phyloP scores from a whole-genome alignment of 768 basidiomycete genomes.

The Panaeolus cyanescens region DNA sequence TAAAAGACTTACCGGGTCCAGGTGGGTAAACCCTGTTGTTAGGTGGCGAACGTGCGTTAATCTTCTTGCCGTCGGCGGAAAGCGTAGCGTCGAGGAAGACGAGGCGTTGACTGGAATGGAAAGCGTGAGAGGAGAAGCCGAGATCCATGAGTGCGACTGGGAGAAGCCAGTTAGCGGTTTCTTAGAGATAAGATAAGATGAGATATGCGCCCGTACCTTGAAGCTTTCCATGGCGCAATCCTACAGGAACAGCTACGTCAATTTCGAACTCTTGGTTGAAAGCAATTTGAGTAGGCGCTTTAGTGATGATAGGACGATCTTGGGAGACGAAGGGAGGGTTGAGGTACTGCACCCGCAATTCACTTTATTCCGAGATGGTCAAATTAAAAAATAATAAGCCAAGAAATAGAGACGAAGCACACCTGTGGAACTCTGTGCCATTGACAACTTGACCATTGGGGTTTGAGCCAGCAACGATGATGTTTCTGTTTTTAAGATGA shows the following conservation, averaged over 20 bases:
- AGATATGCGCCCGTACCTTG: conserved; percentile 20
- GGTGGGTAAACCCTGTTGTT: conserved; percentile 40
- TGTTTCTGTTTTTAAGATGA: conserved; percentile 18
- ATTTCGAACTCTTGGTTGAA: conserved; percentile 34
- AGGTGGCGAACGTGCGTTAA: conserved; percentile 36
- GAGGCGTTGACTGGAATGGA: conserved; percentile 39
- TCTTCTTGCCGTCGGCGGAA: conserved; percentile 29
- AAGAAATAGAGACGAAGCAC: neutral
- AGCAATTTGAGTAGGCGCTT: conserved; percentile 31
- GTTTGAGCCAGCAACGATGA: conserved; percentile 44
- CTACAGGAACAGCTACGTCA: conserved; percentile 27
- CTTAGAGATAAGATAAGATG: neutral
- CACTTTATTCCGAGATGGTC: conserved; percentile 22
- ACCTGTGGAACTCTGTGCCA: conserved; percentile 28
- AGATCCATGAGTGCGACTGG: conserved; percentile 41
- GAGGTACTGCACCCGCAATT: conserved; percentile 43
- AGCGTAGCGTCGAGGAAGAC: conserved; percentile 37
- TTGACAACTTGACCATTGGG: conserved; percentile 37
- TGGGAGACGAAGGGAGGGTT: conserved; percentile 43
- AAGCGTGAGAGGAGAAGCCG: conserved; percentile 43
- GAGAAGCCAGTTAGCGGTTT: neutral
- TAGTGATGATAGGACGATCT: conserved; percentile 31
- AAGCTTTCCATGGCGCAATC: conserved; percentile 22
- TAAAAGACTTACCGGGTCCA: conserved; percentile 38
- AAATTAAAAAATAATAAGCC: neutral